These are phyloP conservation scores for Leccinum fibrillosum DNA, from an alignment of 768 basidiomycete species.

Conservation along the genomic window DNA sequence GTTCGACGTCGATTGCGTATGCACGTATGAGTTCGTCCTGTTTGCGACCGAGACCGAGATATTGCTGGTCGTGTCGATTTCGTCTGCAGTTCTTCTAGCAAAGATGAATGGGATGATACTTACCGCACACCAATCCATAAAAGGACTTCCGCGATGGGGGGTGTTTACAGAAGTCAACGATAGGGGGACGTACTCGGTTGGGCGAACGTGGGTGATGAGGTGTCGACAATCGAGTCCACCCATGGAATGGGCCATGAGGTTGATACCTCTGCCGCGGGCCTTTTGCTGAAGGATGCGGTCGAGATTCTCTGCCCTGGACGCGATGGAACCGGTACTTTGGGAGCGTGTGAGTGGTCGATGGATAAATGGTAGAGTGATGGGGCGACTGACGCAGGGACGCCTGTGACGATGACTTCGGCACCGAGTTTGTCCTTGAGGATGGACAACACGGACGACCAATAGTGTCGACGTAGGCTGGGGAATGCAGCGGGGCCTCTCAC, in stretches of 20 bases:
- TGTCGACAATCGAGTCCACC: slow-evolving; percentile 95
- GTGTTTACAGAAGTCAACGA: slow-evolving; percentile 89
- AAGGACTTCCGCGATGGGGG: slow-evolving; percentile 93
- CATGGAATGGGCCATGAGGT: slow-evolving; percentile 97
- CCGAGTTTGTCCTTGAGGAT: slow-evolving; percentile 78
- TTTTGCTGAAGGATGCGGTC: slow-evolving; percentile 66
- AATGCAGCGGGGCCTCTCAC: slow-evolving; percentile 80
- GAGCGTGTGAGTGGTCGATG: neutral
- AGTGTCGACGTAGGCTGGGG: slow-evolving; percentile 83
- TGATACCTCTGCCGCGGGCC: slow-evolving; percentile 75
- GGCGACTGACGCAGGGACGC: slow-evolving; percentile 78
- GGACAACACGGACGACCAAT: slow-evolving; percentile 87
- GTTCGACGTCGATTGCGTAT: neutral
- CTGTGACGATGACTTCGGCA: slow-evolving; percentile 93
- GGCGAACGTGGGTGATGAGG: slow-evolving; percentile 82
- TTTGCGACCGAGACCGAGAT: slow-evolving; percentile 85
- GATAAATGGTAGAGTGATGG: neutral
- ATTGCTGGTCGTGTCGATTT: slow-evolving; percentile 49
- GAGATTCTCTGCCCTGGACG: slow-evolving; percentile 72
- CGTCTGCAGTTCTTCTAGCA: slow-evolving; percentile 10
- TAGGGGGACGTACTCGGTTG: slow-evolving; percentile 77
- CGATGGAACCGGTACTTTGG: slow-evolving; percentile 82
- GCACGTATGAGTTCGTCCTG: slow-evolving; percentile 23
- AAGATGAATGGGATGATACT: slow-evolving; percentile 25
- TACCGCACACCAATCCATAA: slow-evolving; percentile 99